Conservation (phyloP, 2,329 filamentous ascomycete species). For the Alternaria arbusti region DNA sequence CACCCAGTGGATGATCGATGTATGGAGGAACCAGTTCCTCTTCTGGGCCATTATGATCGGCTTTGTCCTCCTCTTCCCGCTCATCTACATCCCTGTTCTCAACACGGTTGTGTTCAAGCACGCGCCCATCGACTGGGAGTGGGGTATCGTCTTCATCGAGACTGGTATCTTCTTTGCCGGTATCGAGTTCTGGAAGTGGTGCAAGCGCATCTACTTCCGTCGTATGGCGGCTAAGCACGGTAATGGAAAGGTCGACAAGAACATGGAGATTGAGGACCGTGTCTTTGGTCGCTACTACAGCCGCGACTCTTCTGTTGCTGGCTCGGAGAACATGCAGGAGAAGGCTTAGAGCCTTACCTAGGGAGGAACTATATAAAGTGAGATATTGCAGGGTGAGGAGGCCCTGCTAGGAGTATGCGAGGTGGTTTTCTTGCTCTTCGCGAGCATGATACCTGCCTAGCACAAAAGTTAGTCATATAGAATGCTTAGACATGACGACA, state of each 20-base stretch:
- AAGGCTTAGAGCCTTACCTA: not conserved
- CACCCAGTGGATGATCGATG: constrained; percentile 68
- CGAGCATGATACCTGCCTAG: not conserved
- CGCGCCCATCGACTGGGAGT: constrained; percentile 70
- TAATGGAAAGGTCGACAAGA: constrained; percentile 16
- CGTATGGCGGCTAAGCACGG: constrained; percentile 19
- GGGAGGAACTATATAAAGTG: not conserved
- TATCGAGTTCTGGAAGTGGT: constrained; percentile 71
- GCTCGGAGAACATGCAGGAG: not conserved
- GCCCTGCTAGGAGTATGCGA: not conserved
- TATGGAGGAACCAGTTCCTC: constrained; percentile 74
- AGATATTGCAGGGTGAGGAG: not conserved
- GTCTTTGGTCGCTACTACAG: constrained; percentile 26
- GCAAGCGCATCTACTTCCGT: constrained; percentile 60
- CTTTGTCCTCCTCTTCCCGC: constrained; percentile 55
- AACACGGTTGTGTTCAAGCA: constrained; percentile 72
- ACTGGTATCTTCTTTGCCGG: constrained; percentile 68
- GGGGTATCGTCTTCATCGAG: constrained; percentile 70
- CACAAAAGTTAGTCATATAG: constrained; percentile 4
- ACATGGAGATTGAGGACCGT: constrained; percentile 26
- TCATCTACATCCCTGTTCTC: constrained; percentile 70
- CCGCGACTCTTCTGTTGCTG: not conserved
- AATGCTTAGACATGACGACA: not conserved
- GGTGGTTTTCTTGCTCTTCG: not conserved
- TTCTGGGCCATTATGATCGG: constrained; percentile 54